Conservation (phyloP, 1,284 basidiomycete genomes). For the Microbotryum intermedium region DNA sequence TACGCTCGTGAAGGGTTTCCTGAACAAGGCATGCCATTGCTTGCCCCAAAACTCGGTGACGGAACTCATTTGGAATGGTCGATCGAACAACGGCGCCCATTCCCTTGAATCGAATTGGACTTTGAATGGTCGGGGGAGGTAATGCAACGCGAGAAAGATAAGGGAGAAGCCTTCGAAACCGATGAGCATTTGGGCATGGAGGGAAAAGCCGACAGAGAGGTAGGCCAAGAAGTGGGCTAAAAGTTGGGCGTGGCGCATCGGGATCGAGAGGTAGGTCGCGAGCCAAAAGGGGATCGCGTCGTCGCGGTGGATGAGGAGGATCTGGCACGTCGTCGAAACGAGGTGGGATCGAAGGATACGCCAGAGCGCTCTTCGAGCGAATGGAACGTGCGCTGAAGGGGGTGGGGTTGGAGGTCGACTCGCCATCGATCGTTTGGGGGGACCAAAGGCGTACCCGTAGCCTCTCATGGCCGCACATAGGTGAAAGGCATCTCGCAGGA, state of each 20-base stretch:
- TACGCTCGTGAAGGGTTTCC: constrained; percentile 9
- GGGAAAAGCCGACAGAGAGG: constrained; percentile 11
- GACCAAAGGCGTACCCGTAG: constrained; percentile 15
- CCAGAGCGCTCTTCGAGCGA: background rate
- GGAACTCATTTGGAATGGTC: constrained; percentile 10
- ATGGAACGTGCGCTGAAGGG: background rate
- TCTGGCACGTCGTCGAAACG: constrained; percentile 5
- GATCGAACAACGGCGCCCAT: constrained; percentile 13
- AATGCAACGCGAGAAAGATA: background rate
- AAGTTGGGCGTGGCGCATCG: background rate
- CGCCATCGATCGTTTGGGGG: background rate
- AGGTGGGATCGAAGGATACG: background rate
- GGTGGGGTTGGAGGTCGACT: too few relatives aligned
- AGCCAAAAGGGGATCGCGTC: background rate
- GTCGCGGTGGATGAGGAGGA: constrained; percentile 13
- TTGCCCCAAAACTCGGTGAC: constrained; percentile 14
- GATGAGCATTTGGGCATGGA: constrained; percentile 21
- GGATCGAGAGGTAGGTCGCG: background rate
- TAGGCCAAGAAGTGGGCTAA: constrained; percentile 4
- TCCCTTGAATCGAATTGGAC: constrained; percentile 13
- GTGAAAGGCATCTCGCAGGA: constrained; percentile 13
- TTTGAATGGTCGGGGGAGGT: background rate
- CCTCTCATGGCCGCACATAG: constrained; percentile 14
- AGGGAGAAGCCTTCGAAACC: constrained; percentile 10
- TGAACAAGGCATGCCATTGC: constrained; percentile 14